phyloP scores from a whole-genome alignment of 139 green algal species.

The Chlorella ohadii region DNA sequence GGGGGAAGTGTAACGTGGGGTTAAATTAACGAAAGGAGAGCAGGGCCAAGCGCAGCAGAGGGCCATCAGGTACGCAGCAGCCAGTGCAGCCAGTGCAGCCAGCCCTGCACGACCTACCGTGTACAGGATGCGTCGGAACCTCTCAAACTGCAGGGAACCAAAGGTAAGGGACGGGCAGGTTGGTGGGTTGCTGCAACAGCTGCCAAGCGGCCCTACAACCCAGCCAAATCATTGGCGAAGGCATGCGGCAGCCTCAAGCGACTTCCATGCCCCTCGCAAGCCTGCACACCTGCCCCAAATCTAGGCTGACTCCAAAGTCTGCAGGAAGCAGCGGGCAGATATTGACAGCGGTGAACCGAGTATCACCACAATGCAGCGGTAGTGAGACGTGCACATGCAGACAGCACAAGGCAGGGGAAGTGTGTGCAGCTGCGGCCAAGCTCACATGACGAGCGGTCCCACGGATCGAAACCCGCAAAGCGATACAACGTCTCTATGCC shows the following conservation, averaged over 20 bases:
- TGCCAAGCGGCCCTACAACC: too few relatives aligned
- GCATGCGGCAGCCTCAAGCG: neutral
- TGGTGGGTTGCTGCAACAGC: neutral
- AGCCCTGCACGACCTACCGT: neutral
- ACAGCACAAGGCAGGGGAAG: too few relatives aligned
- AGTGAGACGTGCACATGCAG: too few relatives aligned
- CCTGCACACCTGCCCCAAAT: conserved; percentile 28
- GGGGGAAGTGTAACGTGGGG: neutral
- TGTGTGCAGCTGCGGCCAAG: too few relatives aligned
- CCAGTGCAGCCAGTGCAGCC: too few relatives aligned
- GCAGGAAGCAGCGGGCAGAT: too few relatives aligned
- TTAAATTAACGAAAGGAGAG: neutral
- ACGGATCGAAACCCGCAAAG: conserved; percentile 32
- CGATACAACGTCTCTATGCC: conserved; percentile 41
- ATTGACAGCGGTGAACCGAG: too few relatives aligned
- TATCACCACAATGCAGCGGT: too few relatives aligned
- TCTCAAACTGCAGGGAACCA: conserved; percentile 27
- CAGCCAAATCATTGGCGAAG: too few relatives aligned
- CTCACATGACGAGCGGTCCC: conserved; percentile 10
- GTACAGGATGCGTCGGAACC: conserved; percentile 51
- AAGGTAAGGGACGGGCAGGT: neutral
- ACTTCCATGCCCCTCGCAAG: neutral
- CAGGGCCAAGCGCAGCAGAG: too few relatives aligned
- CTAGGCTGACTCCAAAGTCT: conserved; percentile 41
- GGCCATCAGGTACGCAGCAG: too few relatives aligned